phyloP scores from a whole-genome alignment of 331 rosid genomes.

The Malus hybrid region DNA sequence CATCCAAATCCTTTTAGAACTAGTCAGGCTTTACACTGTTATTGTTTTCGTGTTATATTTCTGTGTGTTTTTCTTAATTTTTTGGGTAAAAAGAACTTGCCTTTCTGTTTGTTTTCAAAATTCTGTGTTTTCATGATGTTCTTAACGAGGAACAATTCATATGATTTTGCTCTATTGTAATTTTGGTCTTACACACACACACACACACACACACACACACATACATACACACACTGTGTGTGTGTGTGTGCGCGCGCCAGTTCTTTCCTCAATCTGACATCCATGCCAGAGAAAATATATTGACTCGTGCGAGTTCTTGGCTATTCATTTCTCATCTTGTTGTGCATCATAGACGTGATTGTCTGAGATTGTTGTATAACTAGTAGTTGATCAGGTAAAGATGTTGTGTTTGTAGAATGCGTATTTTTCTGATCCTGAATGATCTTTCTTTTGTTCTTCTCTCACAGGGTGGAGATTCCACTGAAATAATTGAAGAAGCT shows the following conservation, averaged over 20 bases:
- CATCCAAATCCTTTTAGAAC: not conserved
- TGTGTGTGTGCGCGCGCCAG: not conserved
- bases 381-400: not conserved
- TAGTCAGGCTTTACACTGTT: not conserved
- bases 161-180: not conserved
- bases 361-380: slow-evolving; percentile 11
- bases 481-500: slow-evolving; percentile 56
- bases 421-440: not conserved
- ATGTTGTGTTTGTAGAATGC: too few species aligned
- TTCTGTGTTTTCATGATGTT: not conserved
- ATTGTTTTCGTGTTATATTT: not conserved
- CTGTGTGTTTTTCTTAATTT: not conserved
- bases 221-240: too few species aligned
- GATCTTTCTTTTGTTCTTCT: not conserved
- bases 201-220: too few species aligned
- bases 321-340: not conserved
- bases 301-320: not conserved
- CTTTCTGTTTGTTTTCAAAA: not conserved
- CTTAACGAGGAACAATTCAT: not conserved
- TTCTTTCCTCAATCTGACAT: not conserved
- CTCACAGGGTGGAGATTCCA: slow-evolving; percentile 26
- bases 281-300: not conserved
- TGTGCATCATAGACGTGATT: not conserved
- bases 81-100: not conserved
- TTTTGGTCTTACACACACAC: too few species aligned